phyloP scores from a whole-genome alignment of 371 early-diverging fungal genomes.

The Gilbertella persicaria region DNA sequence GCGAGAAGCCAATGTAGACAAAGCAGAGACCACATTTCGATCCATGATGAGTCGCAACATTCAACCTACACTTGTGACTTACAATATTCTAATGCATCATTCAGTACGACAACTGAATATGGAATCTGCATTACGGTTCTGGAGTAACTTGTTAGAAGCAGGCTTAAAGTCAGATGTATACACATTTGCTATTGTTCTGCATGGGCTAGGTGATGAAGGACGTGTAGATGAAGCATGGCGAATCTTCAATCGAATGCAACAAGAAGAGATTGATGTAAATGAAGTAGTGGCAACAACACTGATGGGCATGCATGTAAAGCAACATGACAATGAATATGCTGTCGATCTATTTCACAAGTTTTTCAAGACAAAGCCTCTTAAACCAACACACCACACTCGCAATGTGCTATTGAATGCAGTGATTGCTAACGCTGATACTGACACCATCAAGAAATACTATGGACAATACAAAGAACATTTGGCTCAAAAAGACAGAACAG shows the following conservation, averaged over 20 bases:
- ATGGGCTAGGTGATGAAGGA: conserved; percentile 38
- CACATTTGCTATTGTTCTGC: conserved; percentile 49
- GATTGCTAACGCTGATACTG: conserved; percentile 23
- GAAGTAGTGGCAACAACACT: conserved; percentile 39
- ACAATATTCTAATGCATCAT: conserved; percentile 51
- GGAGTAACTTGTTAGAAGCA: conserved; percentile 37
- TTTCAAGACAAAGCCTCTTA: conserved; percentile 13
- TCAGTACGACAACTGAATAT: conserved; percentile 40
- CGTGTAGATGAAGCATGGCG: conserved; percentile 51
- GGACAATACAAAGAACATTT: conserved; percentile 24
- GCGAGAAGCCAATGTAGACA: conserved; percentile 37
- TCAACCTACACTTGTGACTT: conserved; percentile 44
- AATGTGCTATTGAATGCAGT: conserved; percentile 46
- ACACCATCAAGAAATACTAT: conserved; percentile 31
- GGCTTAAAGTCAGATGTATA: conserved; percentile 46
- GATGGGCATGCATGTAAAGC: conserved; percentile 51
- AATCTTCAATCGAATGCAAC: conserved; percentile 36
- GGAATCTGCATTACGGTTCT: conserved; percentile 42
- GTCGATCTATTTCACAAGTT: conserved; percentile 38
- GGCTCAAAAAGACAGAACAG: conserved; percentile 1
- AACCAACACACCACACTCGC: conserved; percentile 33
- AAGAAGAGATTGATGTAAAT: conserved; percentile 28
- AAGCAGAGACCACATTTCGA: conserved; percentile 37
- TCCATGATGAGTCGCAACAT: conserved; percentile 37
- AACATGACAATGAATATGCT: conserved; percentile 42